A percentile compares a stretch with the other conserved stretches of the same genome.
phyloP scores from a whole-genome alignment of 2,329 filamentous ascomycete genomes.

The Aspergillus ruber region DNA sequence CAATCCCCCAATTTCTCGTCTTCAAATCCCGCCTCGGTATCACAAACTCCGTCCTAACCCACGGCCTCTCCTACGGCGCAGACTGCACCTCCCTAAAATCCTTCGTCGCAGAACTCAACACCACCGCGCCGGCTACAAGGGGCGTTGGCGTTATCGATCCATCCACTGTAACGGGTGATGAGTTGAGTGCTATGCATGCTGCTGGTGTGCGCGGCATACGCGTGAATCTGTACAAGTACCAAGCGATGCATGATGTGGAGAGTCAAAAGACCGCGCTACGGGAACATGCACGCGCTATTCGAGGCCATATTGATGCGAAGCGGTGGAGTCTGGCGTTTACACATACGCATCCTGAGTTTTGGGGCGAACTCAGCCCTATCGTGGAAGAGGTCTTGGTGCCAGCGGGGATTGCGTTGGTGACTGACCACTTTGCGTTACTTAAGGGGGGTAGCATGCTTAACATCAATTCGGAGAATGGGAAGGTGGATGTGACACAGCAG shows the following conservation, averaged over 20 bases:
- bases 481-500: slow-evolving; percentile 19
- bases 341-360: slow-evolving; percentile 25
- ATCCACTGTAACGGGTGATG: slow-evolving; percentile 12
- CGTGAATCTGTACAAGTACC: slow-evolving; percentile 32
- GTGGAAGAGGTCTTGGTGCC: slow-evolving; percentile 15
- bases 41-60: slow-evolving; percentile 30
- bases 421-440: slow-evolving; percentile 34
- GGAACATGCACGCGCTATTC: slow-evolving; percentile 21
- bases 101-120: slow-evolving; percentile 24
- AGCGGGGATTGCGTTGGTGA: slow-evolving; percentile 22
- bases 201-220: slow-evolving; percentile 29
- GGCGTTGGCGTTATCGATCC: slow-evolving; percentile 28
- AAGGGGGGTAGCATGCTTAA: slow-evolving; percentile 30
- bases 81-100: slow-evolving; percentile 28
- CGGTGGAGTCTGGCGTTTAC: slow-evolving; percentile 28
- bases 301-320: slow-evolving; percentile 1
- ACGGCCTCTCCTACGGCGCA: slow-evolving; percentile 33
- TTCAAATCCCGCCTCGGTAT: slow-evolving; percentile 22
- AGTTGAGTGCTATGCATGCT: slow-evolving; percentile 18
- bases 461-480: slow-evolving; percentile 5
- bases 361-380: slow-evolving; percentile 17
- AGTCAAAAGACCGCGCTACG: slow-evolving; percentile 26
- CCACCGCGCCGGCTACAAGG: slow-evolving; percentile 13
- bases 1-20: slow-evolving; percentile 16
- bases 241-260: slow-evolving; percentile 32